Conservation (phyloP, 2,329 filamentous ascomycete genomes). For the Claviceps sp. region DNA sequence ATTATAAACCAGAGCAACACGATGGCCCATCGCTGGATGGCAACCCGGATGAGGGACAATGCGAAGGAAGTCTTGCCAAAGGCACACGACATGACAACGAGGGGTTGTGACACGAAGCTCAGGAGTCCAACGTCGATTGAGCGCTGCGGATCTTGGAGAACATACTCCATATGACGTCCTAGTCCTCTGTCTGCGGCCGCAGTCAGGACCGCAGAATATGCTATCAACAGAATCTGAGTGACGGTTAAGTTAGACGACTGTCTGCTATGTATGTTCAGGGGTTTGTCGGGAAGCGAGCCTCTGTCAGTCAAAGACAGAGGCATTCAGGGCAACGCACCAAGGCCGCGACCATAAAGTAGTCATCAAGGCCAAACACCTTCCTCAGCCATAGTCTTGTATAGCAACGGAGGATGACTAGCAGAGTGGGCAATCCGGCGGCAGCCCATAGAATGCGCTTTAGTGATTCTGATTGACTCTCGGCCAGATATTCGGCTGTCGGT, state of each 20-base stretch:
- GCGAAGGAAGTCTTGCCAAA: slow-evolving; percentile 6
- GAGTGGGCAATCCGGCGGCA: neutral
- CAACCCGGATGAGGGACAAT: slow-evolving; percentile 4
- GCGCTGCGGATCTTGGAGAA: slow-evolving; percentile 1
- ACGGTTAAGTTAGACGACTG: neutral
- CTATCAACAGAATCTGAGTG: slow-evolving; percentile 2
- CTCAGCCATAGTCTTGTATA: slow-evolving; percentile 6
- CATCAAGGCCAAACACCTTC: slow-evolving; percentile 4
- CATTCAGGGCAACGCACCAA: slow-evolving; percentile 1
- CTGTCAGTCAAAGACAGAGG: neutral
- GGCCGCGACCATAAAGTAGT: slow-evolving; percentile 6
- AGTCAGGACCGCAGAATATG: slow-evolving; percentile 3
- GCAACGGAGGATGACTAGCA: slow-evolving; percentile 2
- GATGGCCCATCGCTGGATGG: slow-evolving; percentile 4
- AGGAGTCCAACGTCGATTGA: slow-evolving; percentile 3
- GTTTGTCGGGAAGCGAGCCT: no score
- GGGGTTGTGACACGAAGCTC: slow-evolving; percentile 5
- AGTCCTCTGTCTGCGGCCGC: slow-evolving; percentile 5
- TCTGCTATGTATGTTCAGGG: no score
- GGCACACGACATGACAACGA: slow-evolving; percentile 6
- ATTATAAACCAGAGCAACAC: slow-evolving; percentile 5
- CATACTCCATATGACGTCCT: slow-evolving; percentile 3
- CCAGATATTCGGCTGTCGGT: neutral
- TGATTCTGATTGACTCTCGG: slow-evolving; percentile 2
- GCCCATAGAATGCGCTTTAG: slow-evolving; percentile 3